A percentile compares a stretch with the other conserved stretches of the same genome.
Evolutionary conservation across 257 asterid species (phyloP).

Genomic region (Petunia secreta): DNA sequence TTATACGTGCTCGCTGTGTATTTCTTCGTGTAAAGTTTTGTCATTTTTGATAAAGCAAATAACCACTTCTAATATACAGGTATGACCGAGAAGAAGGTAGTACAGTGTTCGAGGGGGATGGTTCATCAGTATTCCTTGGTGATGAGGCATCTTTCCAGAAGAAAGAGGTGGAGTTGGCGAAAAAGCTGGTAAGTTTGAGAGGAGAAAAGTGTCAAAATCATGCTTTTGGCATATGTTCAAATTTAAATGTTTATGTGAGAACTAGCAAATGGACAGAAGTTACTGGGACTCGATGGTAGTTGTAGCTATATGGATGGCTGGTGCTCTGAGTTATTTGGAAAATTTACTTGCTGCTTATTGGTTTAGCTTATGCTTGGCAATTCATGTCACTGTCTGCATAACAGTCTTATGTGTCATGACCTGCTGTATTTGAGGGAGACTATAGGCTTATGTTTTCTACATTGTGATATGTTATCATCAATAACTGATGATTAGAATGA

Average conservation of each 20-base stretch:
- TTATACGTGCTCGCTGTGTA: constrained; percentile 40
- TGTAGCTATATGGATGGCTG: constrained; percentile 16
- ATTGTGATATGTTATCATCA: constrained; percentile 14
- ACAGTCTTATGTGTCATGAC: constrained; percentile 14
- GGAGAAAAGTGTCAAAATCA: background rate
- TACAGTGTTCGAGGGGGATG: constrained; percentile 63
- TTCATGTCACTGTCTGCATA: constrained; percentile 13
- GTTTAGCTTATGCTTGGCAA: constrained; percentile 11
- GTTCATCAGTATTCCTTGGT: constrained; percentile 78
- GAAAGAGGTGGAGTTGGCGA: constrained; percentile 89
- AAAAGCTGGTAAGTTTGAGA: constrained; percentile 66
- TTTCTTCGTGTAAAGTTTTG: constrained; percentile 23
- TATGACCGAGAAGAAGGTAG: constrained; percentile 94
- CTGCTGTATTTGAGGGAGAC: background rate
- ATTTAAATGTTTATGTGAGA: background rate
- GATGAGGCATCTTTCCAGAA: constrained; percentile 92
- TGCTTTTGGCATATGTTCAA: background rate
- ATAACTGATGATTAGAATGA: constrained; percentile 1
- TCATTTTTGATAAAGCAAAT: constrained; percentile 24
- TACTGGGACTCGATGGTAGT: constrained; percentile 3
- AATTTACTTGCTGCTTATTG: constrained; percentile 9
- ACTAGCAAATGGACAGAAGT: background rate
- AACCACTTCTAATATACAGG: constrained; percentile 47
- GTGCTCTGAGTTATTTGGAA: background rate
- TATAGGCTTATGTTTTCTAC: constrained; percentile 8